These are phyloP conservation scores for Phytophthora cactorum DNA, from an alignment of 352 stramenopile genomes.

Conservation along the genomic window DNA sequence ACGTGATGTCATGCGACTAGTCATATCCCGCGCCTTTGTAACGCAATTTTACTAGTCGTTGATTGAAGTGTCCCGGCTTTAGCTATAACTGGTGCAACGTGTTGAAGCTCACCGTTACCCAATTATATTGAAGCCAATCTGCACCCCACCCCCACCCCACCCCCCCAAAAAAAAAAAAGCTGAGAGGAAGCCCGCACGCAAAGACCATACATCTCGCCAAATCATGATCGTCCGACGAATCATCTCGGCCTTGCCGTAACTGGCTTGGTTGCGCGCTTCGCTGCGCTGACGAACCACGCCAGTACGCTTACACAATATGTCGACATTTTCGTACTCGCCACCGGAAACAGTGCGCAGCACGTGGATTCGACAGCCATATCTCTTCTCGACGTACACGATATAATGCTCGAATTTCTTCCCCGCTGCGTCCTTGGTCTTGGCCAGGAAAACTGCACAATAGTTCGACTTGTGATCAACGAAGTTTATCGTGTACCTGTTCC, in stretches of 20 bases:
- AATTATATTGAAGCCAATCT: no score
- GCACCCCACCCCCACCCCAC: no score
- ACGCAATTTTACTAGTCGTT: no score
- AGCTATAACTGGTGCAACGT: no score
- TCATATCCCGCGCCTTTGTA: no score
- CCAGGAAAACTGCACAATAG: conserved; percentile 21
- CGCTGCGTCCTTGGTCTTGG: conserved; percentile 9
- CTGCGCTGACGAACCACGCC: conserved; percentile 32
- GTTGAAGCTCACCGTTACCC: no score
- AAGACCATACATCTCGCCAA: no score
- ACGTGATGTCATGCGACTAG: no score
- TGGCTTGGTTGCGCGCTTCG: conserved; percentile 5
- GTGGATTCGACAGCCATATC: conserved; percentile 11
- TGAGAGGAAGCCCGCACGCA: no score
- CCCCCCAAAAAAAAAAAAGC: no score
- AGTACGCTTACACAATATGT: conserved; percentile 29
- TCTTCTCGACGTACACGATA: conserved; percentile 9
- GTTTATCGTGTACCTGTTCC: conserved; percentile 20
- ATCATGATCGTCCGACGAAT: no score
- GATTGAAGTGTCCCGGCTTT: no score
- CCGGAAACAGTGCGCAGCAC: conserved; percentile 25
- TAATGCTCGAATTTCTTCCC: conserved; percentile 13
- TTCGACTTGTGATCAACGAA: conserved; percentile 26
- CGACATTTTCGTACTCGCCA: conserved; percentile 33
- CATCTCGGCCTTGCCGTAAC: conserved; percentile 36